phyloP scores from a whole-genome alignment of 1,284 basidiomycete species.

The Dichomitus squalens region DNA sequence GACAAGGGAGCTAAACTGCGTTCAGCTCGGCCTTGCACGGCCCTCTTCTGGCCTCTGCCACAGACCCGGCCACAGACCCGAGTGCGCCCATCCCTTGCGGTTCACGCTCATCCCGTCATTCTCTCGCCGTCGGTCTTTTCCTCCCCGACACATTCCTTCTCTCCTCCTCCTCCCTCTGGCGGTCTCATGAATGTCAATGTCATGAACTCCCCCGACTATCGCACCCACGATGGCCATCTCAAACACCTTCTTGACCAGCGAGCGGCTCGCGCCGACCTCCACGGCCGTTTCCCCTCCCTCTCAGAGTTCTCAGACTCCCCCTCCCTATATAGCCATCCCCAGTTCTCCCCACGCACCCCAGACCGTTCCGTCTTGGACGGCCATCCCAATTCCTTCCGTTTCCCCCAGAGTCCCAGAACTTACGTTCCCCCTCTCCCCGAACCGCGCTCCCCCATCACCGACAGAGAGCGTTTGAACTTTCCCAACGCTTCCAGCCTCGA shows the following conservation, averaged over 20 bases:
- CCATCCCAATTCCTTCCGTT: constrained; percentile 32
- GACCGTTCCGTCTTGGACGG: constrained; percentile 32
- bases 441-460: constrained; percentile 32
- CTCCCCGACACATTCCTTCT: constrained; percentile 24
- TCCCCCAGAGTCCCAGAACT: constrained; percentile 29
- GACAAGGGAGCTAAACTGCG: constrained; percentile 20
- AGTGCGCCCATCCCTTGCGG: not conserved
- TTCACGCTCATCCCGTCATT: not conserved
- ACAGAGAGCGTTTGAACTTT: constrained; percentile 49
- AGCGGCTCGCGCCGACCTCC: constrained; percentile 47
- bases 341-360: constrained; percentile 51
- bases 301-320: constrained; percentile 66
- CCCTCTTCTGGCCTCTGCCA: constrained; percentile 12
- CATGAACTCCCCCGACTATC: constrained; percentile 34
- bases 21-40: constrained; percentile 1
- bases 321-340: constrained; percentile 63
- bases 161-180: constrained; percentile 6
- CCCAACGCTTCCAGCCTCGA: constrained; percentile 56
- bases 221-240: constrained; percentile 48
- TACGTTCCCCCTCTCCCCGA: constrained; percentile 26
- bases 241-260: constrained; percentile 58
- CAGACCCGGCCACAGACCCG: not conserved
- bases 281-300: constrained; percentile 52
- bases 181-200: constrained; percentile 30
- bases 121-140: constrained; percentile 18